phyloP scores from a whole-genome alignment of 768 basidiomycete species.

The Boletus rubroflammeus region DNA sequence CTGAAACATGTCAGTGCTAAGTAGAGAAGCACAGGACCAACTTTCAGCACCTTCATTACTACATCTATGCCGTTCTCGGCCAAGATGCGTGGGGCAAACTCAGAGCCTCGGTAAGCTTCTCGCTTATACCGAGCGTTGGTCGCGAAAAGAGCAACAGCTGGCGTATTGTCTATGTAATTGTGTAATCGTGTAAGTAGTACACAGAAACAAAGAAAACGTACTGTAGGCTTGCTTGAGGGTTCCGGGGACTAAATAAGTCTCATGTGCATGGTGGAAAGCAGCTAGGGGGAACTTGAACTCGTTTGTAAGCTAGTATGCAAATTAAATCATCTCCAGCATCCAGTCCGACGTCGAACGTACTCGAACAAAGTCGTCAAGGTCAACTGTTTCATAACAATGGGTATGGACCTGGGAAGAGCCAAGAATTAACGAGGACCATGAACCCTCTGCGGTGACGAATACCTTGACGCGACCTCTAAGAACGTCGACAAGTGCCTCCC shows the following conservation, averaged over 20 bases:
- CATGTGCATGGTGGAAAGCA: slow-evolving; percentile 85
- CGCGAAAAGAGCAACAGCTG: slow-evolving; percentile 77
- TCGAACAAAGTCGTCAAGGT: slow-evolving; percentile 65
- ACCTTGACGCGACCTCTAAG: slow-evolving; percentile 81
- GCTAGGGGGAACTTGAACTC: slow-evolving; percentile 85
- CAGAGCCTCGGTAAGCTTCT: slow-evolving; percentile 61
- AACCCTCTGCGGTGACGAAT: neutral
- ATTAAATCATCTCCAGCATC: slow-evolving; percentile 2
- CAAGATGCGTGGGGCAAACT: slow-evolving; percentile 61
- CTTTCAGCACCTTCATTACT: slow-evolving; percentile 52
- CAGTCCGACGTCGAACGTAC: slow-evolving; percentile 36
- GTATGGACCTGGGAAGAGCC: slow-evolving; percentile 26
- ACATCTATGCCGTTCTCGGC: slow-evolving; percentile 54
- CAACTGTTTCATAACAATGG: slow-evolving; percentile 56
- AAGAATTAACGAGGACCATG: neutral
- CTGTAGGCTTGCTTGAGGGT: slow-evolving; percentile 69
- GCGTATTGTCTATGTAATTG: slow-evolving; percentile 43
- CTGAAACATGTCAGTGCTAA: slow-evolving; percentile 27
- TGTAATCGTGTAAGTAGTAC: neutral
- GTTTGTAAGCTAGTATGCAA: slow-evolving; percentile 62
- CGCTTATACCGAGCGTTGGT: slow-evolving; percentile 68
- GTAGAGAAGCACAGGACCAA: slow-evolving; percentile 15
- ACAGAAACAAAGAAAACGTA: slow-evolving; percentile 8
- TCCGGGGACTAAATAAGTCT: slow-evolving; percentile 86
- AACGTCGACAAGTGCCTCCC: slow-evolving; percentile 79